Percentiles rank a stretch among this genome's conserved stretches.
Conservation (phyloP, 805 yeast genomes). For the Candida dajiaensis region DNA sequence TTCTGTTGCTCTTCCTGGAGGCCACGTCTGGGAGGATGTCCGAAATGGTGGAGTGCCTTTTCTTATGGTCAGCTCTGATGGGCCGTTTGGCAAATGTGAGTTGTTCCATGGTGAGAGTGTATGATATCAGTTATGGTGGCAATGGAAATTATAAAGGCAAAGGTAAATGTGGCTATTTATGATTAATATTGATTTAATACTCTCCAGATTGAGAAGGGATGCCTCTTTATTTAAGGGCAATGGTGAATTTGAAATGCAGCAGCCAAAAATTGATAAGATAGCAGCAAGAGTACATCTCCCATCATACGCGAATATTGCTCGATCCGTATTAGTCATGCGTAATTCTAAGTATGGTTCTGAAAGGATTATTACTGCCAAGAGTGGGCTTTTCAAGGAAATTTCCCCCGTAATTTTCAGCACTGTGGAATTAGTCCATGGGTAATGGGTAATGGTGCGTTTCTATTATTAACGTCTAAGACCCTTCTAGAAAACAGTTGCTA, state of each 20-base stretch:
- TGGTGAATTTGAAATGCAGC: neutral
- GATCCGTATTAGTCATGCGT: neutral
- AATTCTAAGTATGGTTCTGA: no score
- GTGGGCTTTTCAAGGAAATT: no score
- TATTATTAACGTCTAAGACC: no score
- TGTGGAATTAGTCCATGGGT: no score
- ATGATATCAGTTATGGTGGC: neutral
- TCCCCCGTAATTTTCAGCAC: no score
- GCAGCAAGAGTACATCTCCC: neutral
- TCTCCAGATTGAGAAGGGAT: no score
- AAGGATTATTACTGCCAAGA: no score
- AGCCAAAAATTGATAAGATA: neutral
- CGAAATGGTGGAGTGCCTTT: conserved; percentile 19
- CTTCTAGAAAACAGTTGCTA: no score
- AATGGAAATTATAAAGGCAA: no score
- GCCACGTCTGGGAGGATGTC: conserved; percentile 14
- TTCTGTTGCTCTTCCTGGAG: neutral
- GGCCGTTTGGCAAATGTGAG: neutral
- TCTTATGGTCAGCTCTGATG: neutral
- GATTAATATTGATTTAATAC: no score
- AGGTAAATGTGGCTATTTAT: no score
- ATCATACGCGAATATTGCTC: neutral
- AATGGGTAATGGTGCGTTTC: no score
- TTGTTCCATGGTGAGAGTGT: neutral
- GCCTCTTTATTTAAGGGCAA: neutral